A percentile compares a stretch with the other conserved stretches of the same genome.
Evolutionary conservation across 352 stramenopile genomes (phyloP).

Genomic region (Thalassiosira hispida): DNA sequence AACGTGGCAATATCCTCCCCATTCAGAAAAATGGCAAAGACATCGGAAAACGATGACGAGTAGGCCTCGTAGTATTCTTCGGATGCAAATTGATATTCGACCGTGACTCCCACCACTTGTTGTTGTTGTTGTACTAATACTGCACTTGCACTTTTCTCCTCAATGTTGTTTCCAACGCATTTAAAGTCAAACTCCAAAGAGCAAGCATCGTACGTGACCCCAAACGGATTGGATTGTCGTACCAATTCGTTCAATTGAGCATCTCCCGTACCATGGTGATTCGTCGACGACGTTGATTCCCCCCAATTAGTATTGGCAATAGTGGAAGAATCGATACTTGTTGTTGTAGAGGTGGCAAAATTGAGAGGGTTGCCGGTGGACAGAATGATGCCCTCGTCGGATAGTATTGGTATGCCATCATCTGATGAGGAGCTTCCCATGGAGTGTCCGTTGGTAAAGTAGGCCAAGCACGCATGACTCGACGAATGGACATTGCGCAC

Average conservation of each 20-base stretch:
- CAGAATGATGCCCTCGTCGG: constrained; percentile 22
- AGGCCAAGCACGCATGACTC: constrained; percentile 14
- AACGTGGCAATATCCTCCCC: constrained; percentile 37
- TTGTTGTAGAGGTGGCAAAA: constrained; percentile 8
- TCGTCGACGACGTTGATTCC: no score
- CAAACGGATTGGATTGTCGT: not conserved
- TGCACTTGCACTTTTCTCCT: no score
- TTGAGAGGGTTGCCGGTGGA: constrained; percentile 14
- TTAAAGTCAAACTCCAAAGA: constrained; percentile 36
- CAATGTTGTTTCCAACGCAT: no score
- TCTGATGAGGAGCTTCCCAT: not conserved
- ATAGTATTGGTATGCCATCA: constrained; percentile 11
- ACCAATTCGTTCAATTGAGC: not conserved
- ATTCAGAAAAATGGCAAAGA: constrained; percentile 46
- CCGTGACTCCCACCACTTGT: constrained; percentile 4
- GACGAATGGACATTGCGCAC: constrained; percentile 32
- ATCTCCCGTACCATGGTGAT: no score
- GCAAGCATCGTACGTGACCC: constrained; percentile 24
- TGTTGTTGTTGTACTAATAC: no score
- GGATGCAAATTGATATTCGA: constrained; percentile 41
- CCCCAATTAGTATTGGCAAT: no score
- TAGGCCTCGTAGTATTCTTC: constrained; percentile 53
- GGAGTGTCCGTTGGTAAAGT: constrained; percentile 19
- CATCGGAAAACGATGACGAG: constrained; percentile 29
- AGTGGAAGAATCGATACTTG: constrained; percentile 7